Evolutionary conservation across 2,329 filamentous ascomycete species (phyloP).

Genomic region (Scortechinia acanthostroma): DNA sequence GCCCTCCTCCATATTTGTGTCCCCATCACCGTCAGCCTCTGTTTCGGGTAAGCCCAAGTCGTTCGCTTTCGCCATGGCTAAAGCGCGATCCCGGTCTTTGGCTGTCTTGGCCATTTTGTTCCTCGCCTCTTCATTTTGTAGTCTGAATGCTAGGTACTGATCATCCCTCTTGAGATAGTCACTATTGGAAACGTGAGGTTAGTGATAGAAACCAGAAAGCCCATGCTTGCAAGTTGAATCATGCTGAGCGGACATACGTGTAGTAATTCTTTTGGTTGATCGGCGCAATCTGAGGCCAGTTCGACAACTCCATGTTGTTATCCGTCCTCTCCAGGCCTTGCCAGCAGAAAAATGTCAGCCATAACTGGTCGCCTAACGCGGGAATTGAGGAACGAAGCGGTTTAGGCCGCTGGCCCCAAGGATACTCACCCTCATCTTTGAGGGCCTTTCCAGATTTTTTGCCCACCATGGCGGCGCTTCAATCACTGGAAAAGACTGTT

Average conservation of each 20-base stretch:
- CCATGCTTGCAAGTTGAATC: no score
- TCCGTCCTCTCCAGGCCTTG: slow-evolving; percentile 68
- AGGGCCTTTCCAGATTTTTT: slow-evolving; percentile 2
- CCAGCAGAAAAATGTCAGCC: neutral
- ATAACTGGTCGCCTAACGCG: neutral
- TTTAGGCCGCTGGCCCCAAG: no score
- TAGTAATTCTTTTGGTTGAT: slow-evolving; percentile 80
- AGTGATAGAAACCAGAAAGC: neutral
- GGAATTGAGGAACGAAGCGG: neutral
- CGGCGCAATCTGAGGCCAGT: slow-evolving; percentile 62
- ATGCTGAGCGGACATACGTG: slow-evolving; percentile 54
- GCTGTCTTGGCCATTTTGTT: slow-evolving; percentile 61
- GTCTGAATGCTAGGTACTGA: slow-evolving; percentile 62
- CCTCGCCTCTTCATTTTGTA: slow-evolving; percentile 61
- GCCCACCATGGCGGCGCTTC: slow-evolving; percentile 1
- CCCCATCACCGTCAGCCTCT: slow-evolving; percentile 37
- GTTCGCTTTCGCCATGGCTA: slow-evolving; percentile 46
- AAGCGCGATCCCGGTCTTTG: slow-evolving; percentile 59
- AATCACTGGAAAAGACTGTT: no score
- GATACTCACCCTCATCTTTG: neutral
- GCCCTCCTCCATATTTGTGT: slow-evolving; percentile 30
- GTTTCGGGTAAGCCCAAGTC: slow-evolving; percentile 26
- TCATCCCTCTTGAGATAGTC: slow-evolving; percentile 73
- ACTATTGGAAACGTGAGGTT: slow-evolving; percentile 25
- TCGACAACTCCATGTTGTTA: slow-evolving; percentile 68